phyloP scores from a whole-genome alignment of 1,284 basidiomycete genomes.

The Boletus holoroseus region DNA sequence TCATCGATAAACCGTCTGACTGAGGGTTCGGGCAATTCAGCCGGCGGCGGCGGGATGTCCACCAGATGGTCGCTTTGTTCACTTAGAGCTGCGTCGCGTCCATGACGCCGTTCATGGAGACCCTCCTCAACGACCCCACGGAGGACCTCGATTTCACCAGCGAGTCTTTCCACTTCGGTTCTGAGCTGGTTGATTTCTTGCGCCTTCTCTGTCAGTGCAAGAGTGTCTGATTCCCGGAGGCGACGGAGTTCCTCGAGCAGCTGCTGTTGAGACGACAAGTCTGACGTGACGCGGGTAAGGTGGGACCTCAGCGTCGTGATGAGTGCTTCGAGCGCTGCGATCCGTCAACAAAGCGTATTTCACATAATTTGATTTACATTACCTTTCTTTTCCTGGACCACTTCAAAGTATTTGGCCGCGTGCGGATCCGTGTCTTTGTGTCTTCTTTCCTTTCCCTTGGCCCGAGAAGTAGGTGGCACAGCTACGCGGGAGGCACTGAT shows the following conservation, averaged over 20 bases:
- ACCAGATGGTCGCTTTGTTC: slow-evolving; percentile 7
- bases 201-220: slow-evolving; percentile 54
- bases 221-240: slow-evolving; percentile 58
- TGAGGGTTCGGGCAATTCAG: slow-evolving; percentile 8
- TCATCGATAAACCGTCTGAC: slow-evolving; percentile 27
- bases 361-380: neutral
- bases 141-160: slow-evolving; percentile 76
- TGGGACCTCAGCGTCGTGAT: slow-evolving; percentile 68
- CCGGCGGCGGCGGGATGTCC: neutral
- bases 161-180: slow-evolving; percentile 69
- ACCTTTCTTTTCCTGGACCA: slow-evolving; percentile 84
- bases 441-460: slow-evolving; percentile 33
- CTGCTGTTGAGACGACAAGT: slow-evolving; percentile 68
- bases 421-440: slow-evolving; percentile 37
- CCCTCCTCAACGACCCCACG: slow-evolving; percentile 80
- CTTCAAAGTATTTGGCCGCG: slow-evolving; percentile 59
- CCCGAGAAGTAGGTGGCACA: slow-evolving; percentile 22
- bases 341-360: slow-evolving; percentile 6
- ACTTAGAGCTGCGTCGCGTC: slow-evolving; percentile 26
- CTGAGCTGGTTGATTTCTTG: slow-evolving; percentile 57
- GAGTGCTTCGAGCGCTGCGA: slow-evolving; percentile 69
- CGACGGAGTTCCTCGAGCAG: slow-evolving; percentile 60
- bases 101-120: slow-evolving; percentile 57
- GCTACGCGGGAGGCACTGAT: slow-evolving; percentile 13
- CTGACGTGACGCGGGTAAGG: slow-evolving; percentile 68